Percentiles rank a stretch among this genome's conserved stretches.
Conservation (phyloP, 1,284 basidiomycete genomes). For the Sphaerobolus stellatus region DNA sequence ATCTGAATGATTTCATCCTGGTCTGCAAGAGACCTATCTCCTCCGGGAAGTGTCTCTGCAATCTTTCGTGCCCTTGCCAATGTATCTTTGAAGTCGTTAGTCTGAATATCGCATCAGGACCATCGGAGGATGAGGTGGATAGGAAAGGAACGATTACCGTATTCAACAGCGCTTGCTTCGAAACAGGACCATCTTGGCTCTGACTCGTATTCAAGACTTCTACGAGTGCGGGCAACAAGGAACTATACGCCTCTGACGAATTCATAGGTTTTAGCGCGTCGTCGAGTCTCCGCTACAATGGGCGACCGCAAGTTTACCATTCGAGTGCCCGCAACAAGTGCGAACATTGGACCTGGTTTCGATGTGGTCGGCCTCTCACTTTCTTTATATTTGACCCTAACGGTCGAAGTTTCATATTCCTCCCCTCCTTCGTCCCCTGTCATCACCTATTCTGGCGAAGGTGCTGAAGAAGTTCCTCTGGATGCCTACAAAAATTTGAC, state of each 20-base stretch:
- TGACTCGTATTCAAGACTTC: constrained; percentile 11
- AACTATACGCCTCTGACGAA: constrained; percentile 6
- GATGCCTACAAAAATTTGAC: constrained; percentile 96
- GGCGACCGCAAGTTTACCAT: constrained; percentile 52
- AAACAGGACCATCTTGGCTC: constrained; percentile 6
- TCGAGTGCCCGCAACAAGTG: constrained; percentile 91
- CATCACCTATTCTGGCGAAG: constrained; percentile 85
- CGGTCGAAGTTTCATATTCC: constrained; percentile 50
- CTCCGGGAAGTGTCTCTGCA: constrained; percentile 17
- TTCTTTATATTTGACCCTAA: constrained; percentile 81
- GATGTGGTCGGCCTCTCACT: constrained; percentile 98
- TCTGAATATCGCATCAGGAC: constrained; percentile 5
- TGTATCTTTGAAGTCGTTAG: constrained; percentile 18
- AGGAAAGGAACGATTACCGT: constrained; percentile 3
- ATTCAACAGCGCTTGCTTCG: constrained; percentile 13
- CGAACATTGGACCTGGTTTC: constrained; percentile 98
- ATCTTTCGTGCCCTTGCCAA: constrained; percentile 14
- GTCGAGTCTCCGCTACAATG: constrained; percentile 2
- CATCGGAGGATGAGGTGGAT: not conserved
- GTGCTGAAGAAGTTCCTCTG: constrained; percentile 87
- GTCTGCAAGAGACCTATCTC: constrained; percentile 15
- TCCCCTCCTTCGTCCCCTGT: constrained; percentile 49
- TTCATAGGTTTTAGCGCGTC: not conserved
- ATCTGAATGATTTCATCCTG: constrained; percentile 20
- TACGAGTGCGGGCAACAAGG: constrained; percentile 13